Percentiles rank a stretch among this genome's conserved stretches.
Evolutionary conservation across 2,329 filamentous ascomycete genomes (phyloP).

Genomic region (Phoma sp.): DNA sequence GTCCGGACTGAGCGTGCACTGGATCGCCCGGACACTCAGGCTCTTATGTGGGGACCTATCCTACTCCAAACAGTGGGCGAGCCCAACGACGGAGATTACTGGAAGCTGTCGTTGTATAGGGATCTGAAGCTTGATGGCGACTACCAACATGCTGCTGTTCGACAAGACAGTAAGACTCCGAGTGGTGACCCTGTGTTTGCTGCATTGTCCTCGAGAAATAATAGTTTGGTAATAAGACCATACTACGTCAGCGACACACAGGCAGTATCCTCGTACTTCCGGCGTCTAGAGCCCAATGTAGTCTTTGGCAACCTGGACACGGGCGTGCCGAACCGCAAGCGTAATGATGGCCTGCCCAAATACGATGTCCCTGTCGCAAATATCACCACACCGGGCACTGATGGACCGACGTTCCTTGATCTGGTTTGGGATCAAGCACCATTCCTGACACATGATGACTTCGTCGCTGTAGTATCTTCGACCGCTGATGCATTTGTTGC

Average conservation of each 20-base stretch:
- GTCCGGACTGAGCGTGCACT: constrained; percentile 1
- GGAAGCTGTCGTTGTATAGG: background rate
- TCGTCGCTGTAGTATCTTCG: background rate
- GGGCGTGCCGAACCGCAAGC: background rate
- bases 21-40: constrained; percentile 3
- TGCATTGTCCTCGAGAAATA: background rate
- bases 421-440: constrained; percentile 4
- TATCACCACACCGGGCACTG: background rate
- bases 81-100: background rate
- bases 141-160: background rate
- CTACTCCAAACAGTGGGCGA: background rate
- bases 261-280: constrained; percentile 2
- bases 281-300: background rate
- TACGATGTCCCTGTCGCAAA: constrained; percentile 3
- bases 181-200: background rate
- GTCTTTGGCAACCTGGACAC: background rate
- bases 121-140: background rate
- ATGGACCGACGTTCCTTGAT: constrained; percentile 3
- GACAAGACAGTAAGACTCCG: background rate
- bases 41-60: constrained; percentile 2
- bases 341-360: background rate
- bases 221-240: background rate
- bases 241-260: constrained; percentile 6
- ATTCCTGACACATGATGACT: background rate
- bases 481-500: background rate